Evolutionary conservation across 73 alveolate genomes (phyloP).

Genomic region (Uronychia binucleata): DNA sequence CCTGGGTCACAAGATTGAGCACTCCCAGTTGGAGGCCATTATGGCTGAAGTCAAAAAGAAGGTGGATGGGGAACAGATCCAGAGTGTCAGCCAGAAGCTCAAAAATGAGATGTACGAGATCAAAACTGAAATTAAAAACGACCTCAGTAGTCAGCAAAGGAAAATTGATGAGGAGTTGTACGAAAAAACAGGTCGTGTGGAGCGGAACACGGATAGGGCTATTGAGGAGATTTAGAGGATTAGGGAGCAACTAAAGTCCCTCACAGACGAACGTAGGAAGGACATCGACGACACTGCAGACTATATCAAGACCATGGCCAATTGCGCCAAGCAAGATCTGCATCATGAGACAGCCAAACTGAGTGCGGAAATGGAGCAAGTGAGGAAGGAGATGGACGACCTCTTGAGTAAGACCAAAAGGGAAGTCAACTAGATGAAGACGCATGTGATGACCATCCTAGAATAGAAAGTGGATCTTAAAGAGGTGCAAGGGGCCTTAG

Average conservation of each 20-base stretch:
- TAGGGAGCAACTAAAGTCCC: constrained; percentile 11
- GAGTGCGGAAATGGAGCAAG: constrained; percentile 32
- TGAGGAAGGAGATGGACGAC: constrained; percentile 14
- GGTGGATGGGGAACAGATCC: constrained; percentile 32
- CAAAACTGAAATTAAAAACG: neutral
- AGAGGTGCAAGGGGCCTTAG: constrained; percentile 69
- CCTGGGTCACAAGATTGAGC: neutral
- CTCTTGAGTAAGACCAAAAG: neutral
- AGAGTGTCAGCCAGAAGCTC: constrained; percentile 9
- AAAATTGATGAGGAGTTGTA: constrained; percentile 24
- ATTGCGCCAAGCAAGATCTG: constrained; percentile 20
- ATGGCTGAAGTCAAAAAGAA: constrained; percentile 12
- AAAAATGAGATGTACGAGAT: constrained; percentile 1
- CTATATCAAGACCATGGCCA: constrained; percentile 35
- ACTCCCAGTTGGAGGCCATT: neutral
- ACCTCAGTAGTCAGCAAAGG: neutral
- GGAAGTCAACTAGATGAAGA: neutral
- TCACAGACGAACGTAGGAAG: constrained; percentile 46
- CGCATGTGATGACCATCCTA: constrained; percentile 3
- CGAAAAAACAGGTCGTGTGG: constrained; percentile 8
- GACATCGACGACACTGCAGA: constrained; percentile 63
- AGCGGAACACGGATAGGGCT: constrained; percentile 16
- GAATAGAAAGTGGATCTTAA: constrained; percentile 66
- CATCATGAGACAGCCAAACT: constrained; percentile 10
- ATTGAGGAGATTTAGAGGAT: constrained; percentile 23